Percentiles rank a stretch among this genome's conserved stretches.
phyloP scores from a whole-genome alignment of 805 yeast genomes.

The Candida morakotiae region DNA sequence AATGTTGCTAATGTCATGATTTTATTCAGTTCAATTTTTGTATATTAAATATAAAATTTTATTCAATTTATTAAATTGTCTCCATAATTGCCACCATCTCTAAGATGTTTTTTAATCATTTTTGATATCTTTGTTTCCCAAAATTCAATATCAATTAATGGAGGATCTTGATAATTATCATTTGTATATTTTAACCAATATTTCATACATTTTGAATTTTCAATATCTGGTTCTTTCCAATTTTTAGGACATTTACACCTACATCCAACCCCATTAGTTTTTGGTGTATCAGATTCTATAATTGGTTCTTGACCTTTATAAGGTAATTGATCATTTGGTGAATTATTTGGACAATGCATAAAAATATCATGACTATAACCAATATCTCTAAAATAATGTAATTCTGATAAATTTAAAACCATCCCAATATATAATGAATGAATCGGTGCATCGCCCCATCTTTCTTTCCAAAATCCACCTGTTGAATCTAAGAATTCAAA shows the following conservation, averaged over 20 bases:
- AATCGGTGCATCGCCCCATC: slow-evolving; percentile 98
- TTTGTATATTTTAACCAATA: slow-evolving; percentile 44
- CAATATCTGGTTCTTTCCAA: slow-evolving; percentile 43
- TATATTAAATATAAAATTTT: not conserved
- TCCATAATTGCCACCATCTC: slow-evolving; percentile 1
- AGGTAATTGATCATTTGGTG: slow-evolving; percentile 48
- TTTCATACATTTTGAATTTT: slow-evolving; percentile 51
- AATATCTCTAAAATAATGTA: slow-evolving; percentile 90
- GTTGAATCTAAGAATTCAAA: slow-evolving; percentile 63
- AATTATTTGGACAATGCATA: slow-evolving; percentile 74
- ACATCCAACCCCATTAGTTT: slow-evolving; percentile 66
- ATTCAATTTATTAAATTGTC: slow-evolving; percentile 1
- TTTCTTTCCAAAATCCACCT: slow-evolving; percentile 83
- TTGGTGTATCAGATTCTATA: slow-evolving; percentile 25
- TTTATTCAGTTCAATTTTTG: not conserved
- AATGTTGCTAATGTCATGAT: not conserved
- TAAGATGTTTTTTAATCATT: slow-evolving; percentile 14
- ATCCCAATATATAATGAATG: slow-evolving; percentile 85
- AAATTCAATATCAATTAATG: slow-evolving; percentile 19
- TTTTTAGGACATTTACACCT: slow-evolving; percentile 71
- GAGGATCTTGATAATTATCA: slow-evolving; percentile 19
- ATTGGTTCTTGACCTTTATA: slow-evolving; percentile 34
- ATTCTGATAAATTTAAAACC: slow-evolving; percentile 60
- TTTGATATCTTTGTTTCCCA: slow-evolving; percentile 20
- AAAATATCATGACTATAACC: slow-evolving; percentile 83